Evolutionary conservation across 495 filamentous ascomycete genomes (phyloP), one percentile per base, ranked within the genome.

Genomic region (Podospora didyma): DNA sequence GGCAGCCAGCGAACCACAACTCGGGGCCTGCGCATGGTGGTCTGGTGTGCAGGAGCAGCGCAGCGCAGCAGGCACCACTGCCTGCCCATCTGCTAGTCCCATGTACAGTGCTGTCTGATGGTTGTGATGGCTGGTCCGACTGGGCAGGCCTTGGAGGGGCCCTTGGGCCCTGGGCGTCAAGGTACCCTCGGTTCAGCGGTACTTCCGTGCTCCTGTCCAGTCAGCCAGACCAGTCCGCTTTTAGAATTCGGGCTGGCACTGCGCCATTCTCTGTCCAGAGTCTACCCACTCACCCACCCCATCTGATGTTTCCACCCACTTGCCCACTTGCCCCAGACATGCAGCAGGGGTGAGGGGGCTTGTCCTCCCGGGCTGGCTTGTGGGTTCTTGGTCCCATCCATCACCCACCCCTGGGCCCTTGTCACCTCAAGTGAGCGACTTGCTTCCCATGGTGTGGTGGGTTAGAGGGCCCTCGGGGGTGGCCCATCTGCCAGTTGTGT

Each of bases 321-420:
- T 75, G 71, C 74, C 73, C 64, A 64, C 69, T 72, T 75, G 71
- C 74, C 73, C 74, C 74, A 78, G 73, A 77, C 69, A 74, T 70
- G 62, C 63, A 64, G 74, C 70, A 72, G 62, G 67, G 69, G 62
- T 53, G 56, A 47, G 52, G 62, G 56, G 59, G 54, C 57, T 51
- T 60, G 62, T 62, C 62, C 59, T 57, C 14, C 39, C 39, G 39
- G 51, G 66, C 57, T 49, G 62, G 56, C 57, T 61, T 55, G 62
- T 69, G 58, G 62, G 59, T 61, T 62, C 69, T 62, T 68, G 61
- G 37, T 58, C 59, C 56, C 54, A 34, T 34, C 46, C 3, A 4
- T 9, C 26, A 31, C 26, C 26, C 26, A 31, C 53, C 59, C 61
- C 39, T 42, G 39, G 39, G 62, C 65, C 73, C 75, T 66, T 74